phyloP scores from a whole-genome alignment of 129 eudicot species.

The Arctium minus region DNA sequence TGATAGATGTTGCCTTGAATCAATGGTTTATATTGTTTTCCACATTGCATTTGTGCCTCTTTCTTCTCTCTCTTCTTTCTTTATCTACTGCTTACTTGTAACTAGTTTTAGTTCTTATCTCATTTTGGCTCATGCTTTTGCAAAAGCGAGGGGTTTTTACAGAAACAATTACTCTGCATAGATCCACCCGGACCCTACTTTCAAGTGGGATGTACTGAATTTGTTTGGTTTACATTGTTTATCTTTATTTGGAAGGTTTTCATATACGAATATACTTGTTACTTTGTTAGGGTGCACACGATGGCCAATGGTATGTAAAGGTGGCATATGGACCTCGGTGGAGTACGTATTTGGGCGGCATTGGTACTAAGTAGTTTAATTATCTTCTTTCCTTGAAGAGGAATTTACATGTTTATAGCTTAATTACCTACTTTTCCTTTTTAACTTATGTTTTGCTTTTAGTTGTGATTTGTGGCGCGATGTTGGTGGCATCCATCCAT shows the following conservation, averaged over 20 bases:
- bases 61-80: too few relatives aligned
- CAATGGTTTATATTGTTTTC: too few relatives aligned
- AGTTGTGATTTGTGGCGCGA: conserved; percentile 41
- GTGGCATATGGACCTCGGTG: conserved; percentile 59
- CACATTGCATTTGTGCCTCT: too few relatives aligned
- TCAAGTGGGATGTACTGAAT: too few relatives aligned
- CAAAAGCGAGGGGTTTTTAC: too few relatives aligned
- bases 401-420: background rate
- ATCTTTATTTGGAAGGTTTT: background rate
- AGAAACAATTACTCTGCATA: too few relatives aligned
- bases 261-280: background rate
- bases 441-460: background rate
- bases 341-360: conserved; percentile 41
- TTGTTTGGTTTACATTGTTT: too few relatives aligned
- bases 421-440: background rate
- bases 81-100: too few relatives aligned
- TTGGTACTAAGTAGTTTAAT: conserved; percentile 21
- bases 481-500: conserved; percentile 26
- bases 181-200: too few relatives aligned
- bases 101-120: too few relatives aligned
- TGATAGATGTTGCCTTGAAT: too few relatives aligned
- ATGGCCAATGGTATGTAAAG: conserved; percentile 33
- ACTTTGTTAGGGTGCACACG: conserved; percentile 29
- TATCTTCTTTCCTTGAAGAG: background rate
- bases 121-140: too few relatives aligned